Conservation (phyloP, 2,329 filamentous ascomycete species). For the Cladosporium halotolerans region DNA sequence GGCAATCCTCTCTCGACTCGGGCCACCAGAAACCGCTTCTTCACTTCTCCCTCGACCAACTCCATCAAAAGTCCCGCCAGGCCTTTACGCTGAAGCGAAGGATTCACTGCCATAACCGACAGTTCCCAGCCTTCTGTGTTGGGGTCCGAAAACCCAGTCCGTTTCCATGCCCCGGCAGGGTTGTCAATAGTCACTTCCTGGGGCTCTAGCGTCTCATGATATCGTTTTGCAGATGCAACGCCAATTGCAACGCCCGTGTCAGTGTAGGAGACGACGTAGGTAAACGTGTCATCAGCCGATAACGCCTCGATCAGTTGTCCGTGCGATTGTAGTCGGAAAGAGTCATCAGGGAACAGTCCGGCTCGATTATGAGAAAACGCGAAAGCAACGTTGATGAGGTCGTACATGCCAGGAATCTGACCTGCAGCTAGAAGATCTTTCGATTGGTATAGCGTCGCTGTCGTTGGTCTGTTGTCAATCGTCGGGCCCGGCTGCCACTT, state of each 20-base stretch:
- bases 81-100: conserved; percentile 13
- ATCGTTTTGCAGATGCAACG: conserved; percentile 15
- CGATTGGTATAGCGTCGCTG: conserved; percentile 15
- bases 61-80: conserved; percentile 17
- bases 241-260: conserved; percentile 9
- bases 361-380: not conserved
- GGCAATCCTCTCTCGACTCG: not conserved
- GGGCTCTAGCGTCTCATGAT: not conserved
- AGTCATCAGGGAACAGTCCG: not conserved
- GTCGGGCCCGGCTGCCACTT: conserved; percentile 12
- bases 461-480: conserved; percentile 13
- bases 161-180: not conserved
- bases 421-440: conserved; percentile 11
- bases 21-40: conserved; percentile 7
- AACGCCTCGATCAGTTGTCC: conserved; percentile 12
- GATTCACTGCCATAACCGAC: conserved; percentile 14
- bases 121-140: conserved; percentile 15
- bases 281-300: conserved; percentile 14
- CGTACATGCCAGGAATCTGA: conserved; percentile 5
- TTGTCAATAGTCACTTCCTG: not conserved
- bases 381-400: conserved; percentile 17
- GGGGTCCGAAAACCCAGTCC: not conserved
- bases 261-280: conserved; percentile 13
- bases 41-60: conserved; percentile 16
- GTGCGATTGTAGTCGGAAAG: not conserved